Conservation (phyloP, 164 flowering plant genomes). For the Liriodendron chinense region DNA sequence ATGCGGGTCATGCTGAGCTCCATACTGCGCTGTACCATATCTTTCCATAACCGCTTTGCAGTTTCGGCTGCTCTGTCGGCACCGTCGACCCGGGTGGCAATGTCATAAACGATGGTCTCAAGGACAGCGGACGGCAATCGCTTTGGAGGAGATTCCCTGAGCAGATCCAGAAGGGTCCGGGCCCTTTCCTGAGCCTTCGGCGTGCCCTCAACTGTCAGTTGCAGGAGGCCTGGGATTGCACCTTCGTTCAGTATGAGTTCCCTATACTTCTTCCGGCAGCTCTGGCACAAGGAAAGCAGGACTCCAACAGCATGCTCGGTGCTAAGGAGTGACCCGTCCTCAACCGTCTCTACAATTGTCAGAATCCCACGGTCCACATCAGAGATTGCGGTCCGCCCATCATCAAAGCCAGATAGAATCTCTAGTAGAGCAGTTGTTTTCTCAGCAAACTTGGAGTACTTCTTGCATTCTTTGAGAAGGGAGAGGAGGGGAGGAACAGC, state of each 20-base stretch:
- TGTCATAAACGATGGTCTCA: slow-evolving; percentile 61
- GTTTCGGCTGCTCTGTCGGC: slow-evolving; percentile 74
- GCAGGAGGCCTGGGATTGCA: slow-evolving; percentile 76
- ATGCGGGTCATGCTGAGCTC: slow-evolving; percentile 49
- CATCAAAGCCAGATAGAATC: slow-evolving; percentile 49
- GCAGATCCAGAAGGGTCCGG: slow-evolving; percentile 58
- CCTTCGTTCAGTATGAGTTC: slow-evolving; percentile 78
- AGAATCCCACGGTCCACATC: slow-evolving; percentile 52
- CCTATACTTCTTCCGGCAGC: slow-evolving; percentile 57
- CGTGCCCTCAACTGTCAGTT: slow-evolving; percentile 72
- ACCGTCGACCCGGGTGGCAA: slow-evolving; percentile 58
- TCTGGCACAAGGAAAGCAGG: slow-evolving; percentile 57
- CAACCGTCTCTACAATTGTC: slow-evolving; percentile 70
- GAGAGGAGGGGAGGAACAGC: slow-evolving; percentile 61
- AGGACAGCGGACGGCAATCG: slow-evolving; percentile 35
- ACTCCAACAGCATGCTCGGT: slow-evolving; percentile 72
- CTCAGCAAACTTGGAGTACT: slow-evolving; percentile 80
- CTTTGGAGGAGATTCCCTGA: slow-evolving; percentile 55
- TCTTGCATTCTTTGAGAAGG: slow-evolving; percentile 76
- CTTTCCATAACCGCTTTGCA: slow-evolving; percentile 57
- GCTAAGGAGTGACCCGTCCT: slow-evolving; percentile 74
- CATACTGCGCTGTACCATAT: slow-evolving; percentile 75
- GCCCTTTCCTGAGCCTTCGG: slow-evolving; percentile 59
- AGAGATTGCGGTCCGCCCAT: slow-evolving; percentile 54
- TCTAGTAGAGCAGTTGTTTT: slow-evolving; percentile 71